These are phyloP conservation scores for Xerocomus alliaceus DNA, from an alignment of 1,284 basidiomycete species.

Conservation along the genomic window DNA sequence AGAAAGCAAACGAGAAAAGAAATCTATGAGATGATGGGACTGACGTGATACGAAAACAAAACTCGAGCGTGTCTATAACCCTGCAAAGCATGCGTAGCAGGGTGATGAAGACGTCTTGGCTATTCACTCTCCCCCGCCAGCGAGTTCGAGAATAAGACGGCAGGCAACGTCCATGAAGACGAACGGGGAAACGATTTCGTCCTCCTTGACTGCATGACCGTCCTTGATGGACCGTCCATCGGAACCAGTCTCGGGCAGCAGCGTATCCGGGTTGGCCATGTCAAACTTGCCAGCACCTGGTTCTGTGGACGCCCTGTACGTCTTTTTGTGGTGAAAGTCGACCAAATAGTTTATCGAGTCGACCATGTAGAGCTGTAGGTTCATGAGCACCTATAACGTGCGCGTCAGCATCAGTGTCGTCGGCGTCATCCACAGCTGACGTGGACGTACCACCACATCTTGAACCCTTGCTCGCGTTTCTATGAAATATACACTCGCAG, in stretches of 20 bases:
- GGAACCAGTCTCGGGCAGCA: slow-evolving; percentile 57
- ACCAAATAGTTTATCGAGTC: slow-evolving; percentile 97
- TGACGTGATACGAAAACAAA: slow-evolving; percentile 21
- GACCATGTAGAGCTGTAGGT: slow-evolving; percentile 95
- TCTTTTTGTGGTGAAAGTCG: slow-evolving; percentile 97
- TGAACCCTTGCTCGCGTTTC: slow-evolving; percentile 91
- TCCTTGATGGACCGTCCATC: slow-evolving; percentile 48
- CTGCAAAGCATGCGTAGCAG: background rate
- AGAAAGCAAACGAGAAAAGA: slow-evolving; percentile 12
- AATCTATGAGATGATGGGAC: slow-evolving; percentile 28
- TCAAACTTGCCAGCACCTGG: slow-evolving; percentile 72
- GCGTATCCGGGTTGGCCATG: slow-evolving; percentile 58
- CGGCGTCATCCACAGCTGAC: background rate
- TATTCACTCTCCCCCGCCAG: slow-evolving; percentile 61
- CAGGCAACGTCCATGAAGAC: slow-evolving; percentile 97
- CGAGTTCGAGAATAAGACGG: slow-evolving; percentile 78
- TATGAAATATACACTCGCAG: slow-evolving; percentile 86
- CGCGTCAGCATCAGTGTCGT: slow-evolving; percentile 2
- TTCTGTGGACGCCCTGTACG: slow-evolving; percentile 74
- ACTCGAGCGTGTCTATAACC: background rate
- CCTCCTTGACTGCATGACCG: slow-evolving; percentile 43
- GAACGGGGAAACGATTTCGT: slow-evolving; percentile 90
- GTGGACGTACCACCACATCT: slow-evolving; percentile 80
- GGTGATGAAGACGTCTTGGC: background rate
- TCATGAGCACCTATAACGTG: slow-evolving; percentile 83